These are phyloP conservation scores for Stevia rebaudiana DNA, from an alignment of 140 eudicot species.

Conservation along the genomic window DNA sequence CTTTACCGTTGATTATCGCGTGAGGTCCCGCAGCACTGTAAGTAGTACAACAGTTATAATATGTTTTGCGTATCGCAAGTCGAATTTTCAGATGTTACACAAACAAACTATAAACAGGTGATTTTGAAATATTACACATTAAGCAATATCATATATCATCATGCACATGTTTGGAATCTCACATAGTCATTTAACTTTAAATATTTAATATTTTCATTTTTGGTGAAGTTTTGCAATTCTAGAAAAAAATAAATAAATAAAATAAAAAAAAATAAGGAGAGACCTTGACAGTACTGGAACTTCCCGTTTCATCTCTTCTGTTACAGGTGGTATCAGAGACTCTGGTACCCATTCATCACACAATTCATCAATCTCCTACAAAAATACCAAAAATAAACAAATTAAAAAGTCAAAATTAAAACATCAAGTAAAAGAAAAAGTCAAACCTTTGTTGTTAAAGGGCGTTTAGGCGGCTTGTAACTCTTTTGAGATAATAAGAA, in stretches of 20 bases:
- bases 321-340: slow-evolving; percentile 72
- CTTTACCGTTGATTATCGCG: slow-evolving; percentile 64
- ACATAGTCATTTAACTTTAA: neutral
- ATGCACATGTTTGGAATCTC: neutral
- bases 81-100: neutral
- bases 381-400: neutral
- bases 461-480: slow-evolving; percentile 94
- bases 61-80: slow-evolving; percentile 2
- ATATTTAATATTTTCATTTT: neutral
- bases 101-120: neutral
- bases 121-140: neutral
- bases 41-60: slow-evolving; percentile 15
- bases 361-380: slow-evolving; percentile 81
- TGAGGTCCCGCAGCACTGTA: slow-evolving; percentile 97
- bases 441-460: slow-evolving; percentile 66
- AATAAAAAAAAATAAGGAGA: neutral
- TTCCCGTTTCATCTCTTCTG: slow-evolving; percentile 62
- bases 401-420: neutral
- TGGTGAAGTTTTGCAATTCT: neutral
- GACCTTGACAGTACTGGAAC: slow-evolving; percentile 68
- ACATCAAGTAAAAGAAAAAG: neutral
- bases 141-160: neutral
- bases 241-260: neutral
- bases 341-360: slow-evolving; percentile 98
- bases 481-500: slow-evolving; percentile 81